Evolutionary conservation across 345 rosid species (phyloP).

Genomic region (Dimocarpus longan): DNA sequence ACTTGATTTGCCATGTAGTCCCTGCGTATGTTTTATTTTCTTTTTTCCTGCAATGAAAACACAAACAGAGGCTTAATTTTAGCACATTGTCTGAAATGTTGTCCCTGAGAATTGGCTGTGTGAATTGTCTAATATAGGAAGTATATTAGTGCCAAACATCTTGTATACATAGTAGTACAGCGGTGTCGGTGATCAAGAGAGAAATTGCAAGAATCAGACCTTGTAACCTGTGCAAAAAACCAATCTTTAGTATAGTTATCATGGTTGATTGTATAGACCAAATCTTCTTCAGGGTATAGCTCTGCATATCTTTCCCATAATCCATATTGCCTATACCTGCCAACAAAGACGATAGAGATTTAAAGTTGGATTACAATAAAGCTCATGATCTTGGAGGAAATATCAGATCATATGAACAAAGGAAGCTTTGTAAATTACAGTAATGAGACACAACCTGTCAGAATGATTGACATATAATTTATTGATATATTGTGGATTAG

Average conservation of each 20-base stretch:
- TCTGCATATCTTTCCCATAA: conserved; percentile 91
- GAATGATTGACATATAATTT: conserved; percentile 60
- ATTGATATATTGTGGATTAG: conserved; percentile 60
- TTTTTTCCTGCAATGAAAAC: conserved; percentile 45
- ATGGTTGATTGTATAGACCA: conserved; percentile 60
- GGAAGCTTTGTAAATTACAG: not conserved
- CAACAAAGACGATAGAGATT: conserved; percentile 10
- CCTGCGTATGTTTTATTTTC: conserved; percentile 46
- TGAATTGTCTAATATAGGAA: not conserved
- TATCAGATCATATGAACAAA: not conserved
- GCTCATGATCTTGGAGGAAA: not conserved
- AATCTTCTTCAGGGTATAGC: conserved; percentile 66
- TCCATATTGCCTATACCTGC: conserved; percentile 88
- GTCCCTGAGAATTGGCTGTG: not conserved
- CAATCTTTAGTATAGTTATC: conserved; percentile 70
- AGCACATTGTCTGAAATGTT: not conserved
- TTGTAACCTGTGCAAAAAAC: conserved; percentile 84
- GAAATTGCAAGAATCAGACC: conserved; percentile 41
- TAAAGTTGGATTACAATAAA: not conserved
- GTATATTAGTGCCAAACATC: not conserved
- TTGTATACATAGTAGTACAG: not conserved
- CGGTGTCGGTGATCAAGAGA: not conserved
- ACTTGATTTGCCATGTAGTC: conserved; percentile 78
- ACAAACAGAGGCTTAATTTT: conserved; percentile 6
- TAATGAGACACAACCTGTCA: conserved; percentile 44